Base-by-base conservation (phyloP, 164 flowering plant genomes). In the Euptelea pleiosperma region DNA sequence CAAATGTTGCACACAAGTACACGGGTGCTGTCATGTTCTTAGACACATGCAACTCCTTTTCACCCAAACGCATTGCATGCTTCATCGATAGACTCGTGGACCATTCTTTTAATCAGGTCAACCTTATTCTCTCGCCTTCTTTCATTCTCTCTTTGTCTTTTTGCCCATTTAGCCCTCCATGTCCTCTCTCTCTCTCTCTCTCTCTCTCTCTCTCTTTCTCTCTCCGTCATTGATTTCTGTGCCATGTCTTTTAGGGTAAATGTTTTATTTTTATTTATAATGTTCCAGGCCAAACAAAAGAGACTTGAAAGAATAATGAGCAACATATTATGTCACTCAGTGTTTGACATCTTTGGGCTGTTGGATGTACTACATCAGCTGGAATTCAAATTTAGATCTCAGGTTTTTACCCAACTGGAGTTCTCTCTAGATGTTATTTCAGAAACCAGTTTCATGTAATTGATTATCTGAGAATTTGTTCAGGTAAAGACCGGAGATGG, bases 41-140 rank as follows among this genome's bases (percentile, higher is more conserved):
- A 55, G 96, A 91, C 62, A 79, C 96, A 15, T 73, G 90, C 29
- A 83, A 86, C 73, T 84, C 96, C 22, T 88, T 91, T 65, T 84
- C 94, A n/a, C 64, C 96, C 14, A 77, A 64, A 54, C 88, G 88
- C 14, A 62, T 88, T 61, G 73, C 78, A 11, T 59, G 66, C 43
- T 53, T 83, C 44, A 39, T 82, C 36, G 49, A 47, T 45, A 62
- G 39, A 50, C 28, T 25, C 12, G 56, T 71, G 59, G 60, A 37
- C 48, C 41, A 72, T 57, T 30, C 70, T 36, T 8, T 35, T 51
- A 50, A 60, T 48, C 67, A 79, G 85, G 88, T 84, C 21, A 36
- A 30, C 15, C 15, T 21, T 50, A 6, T 34, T 39, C n/a, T 8
- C 33, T 46, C 24, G n/a, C 19, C 15, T 0, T 11, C 36, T n/a